Evolutionary conservation across 306 rosid genomes (phyloP), one percentile per base, ranked within the genome.

Genomic region (Neltuma alba): DNA sequence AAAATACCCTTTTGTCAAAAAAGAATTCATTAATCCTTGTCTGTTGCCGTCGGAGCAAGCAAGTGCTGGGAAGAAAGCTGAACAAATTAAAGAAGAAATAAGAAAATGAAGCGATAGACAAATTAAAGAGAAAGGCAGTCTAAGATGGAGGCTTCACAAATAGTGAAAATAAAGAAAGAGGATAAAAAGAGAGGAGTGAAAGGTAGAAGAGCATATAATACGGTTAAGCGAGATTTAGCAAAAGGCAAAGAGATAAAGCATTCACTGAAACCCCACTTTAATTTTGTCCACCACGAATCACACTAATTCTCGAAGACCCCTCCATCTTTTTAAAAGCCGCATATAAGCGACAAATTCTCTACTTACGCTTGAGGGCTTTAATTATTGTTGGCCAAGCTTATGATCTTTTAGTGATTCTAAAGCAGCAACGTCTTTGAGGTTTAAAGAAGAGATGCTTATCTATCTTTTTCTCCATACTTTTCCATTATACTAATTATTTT

Each of bases 371-470:
- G 76, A 75, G 89, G 87, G 83, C 86, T 83, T 87, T 54, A 81
- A 83, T 79, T 83, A 87, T 90, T 90, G 96, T 81, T 69, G 81
- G 83, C 30, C 81, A 85, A 90, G 96, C 87, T 92, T 82, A 83
- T 86, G 84, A 87, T 92, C 96, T 89, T 94, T 92, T 87, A 81
- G 89, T 78, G 97, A 94, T 94, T 91, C 92, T 89, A 92, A 92
- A 92, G 97, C 84, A 77, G 85, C 52, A 87, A 87, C 91, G 86
- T 84, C 97, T 91, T 92, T 88, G 89, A 8, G 88, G 90, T 87
- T 75, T 86, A 89, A 94, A 90, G 92, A 83, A 64, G 80, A 88
- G 92, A 91, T 91, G 93, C 93, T 88, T 87, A 75, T 83, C 86
- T 73, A 88, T 86, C 83, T 77, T 83, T 86, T 86, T 81, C 85